Evolutionary conservation across 1,284 basidiomycete species (phyloP).

Genomic region (Schizophyllum commune): DNA sequence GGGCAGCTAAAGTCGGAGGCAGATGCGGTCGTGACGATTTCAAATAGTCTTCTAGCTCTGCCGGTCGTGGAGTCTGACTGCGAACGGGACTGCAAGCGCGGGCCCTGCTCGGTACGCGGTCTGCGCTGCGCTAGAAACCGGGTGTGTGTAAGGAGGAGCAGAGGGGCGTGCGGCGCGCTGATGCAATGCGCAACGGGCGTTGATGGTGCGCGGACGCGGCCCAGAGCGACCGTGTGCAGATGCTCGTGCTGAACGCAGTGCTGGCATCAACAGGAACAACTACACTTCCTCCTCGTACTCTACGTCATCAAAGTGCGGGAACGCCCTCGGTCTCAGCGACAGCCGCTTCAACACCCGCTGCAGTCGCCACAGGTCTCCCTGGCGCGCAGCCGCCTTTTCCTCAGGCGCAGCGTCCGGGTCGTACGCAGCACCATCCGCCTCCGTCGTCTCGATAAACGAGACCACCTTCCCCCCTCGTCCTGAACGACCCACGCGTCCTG

Average conservation of each 20-base stretch:
- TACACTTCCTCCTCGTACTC: background rate
- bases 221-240: background rate
- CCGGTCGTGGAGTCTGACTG: background rate
- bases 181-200: background rate
- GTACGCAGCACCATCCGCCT: background rate
- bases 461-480: slow-evolving; percentile 58
- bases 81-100: too few species aligned
- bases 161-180: background rate
- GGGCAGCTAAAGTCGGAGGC: background rate
- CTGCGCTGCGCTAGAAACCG: too few species aligned
- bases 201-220: background rate
- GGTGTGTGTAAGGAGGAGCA: background rate
- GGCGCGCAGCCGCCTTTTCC: background rate
- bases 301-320: background rate
- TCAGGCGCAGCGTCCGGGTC: background rate
- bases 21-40: background rate
- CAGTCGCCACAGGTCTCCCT: background rate
- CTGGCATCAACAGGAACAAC: background rate
- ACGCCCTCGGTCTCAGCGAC: background rate
- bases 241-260: too few species aligned
- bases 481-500: slow-evolving; percentile 71
- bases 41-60: background rate
- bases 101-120: too few species aligned
- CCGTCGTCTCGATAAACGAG: slow-evolving; percentile 25
- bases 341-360: background rate